A percentile compares a stretch with the other conserved stretches of the same genome.
Evolutionary conservation across 1,284 basidiomycete species (phyloP).

Genomic region (Abortiporus biennis): DNA sequence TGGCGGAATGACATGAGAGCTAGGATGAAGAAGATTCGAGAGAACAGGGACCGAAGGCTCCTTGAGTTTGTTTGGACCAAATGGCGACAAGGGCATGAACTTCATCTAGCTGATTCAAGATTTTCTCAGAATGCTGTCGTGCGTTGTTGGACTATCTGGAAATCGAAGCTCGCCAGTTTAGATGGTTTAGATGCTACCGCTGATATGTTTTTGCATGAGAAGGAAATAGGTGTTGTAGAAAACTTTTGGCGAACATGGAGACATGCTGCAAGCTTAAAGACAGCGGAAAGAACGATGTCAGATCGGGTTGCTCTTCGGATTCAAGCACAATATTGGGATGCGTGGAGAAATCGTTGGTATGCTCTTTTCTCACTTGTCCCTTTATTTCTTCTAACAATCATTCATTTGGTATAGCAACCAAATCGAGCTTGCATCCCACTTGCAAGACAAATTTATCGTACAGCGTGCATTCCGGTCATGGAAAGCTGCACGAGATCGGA

Average conservation of each 20-base stretch:
- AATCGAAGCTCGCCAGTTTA: slow-evolving; percentile 30
- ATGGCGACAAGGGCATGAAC: slow-evolving; percentile 54
- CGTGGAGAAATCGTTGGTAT: slow-evolving; percentile 55
- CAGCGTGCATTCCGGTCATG: slow-evolving; percentile 45
- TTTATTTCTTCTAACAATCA: neutral
- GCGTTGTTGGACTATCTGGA: slow-evolving; percentile 48
- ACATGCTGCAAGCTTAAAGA: slow-evolving; percentile 33
- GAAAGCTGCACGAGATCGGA: slow-evolving; percentile 44
- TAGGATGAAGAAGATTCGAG: slow-evolving; percentile 56
- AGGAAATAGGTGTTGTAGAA: slow-evolving; percentile 29
- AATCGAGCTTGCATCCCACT: slow-evolving; percentile 34
- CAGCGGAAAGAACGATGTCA: slow-evolving; percentile 36
- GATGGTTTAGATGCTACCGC: slow-evolving; percentile 41
- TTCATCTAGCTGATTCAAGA: slow-evolving; percentile 41
- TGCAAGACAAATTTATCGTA: slow-evolving; percentile 37
- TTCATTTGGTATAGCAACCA: slow-evolving; percentile 32
- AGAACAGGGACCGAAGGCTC: slow-evolving; percentile 43
- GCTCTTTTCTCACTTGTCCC: slow-evolving; percentile 17
- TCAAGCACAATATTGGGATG: slow-evolving; percentile 36
- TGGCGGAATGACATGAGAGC: slow-evolving; percentile 66
- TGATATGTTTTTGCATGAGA: slow-evolving; percentile 34
- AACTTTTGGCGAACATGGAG: slow-evolving; percentile 53
- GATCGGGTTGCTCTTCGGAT: slow-evolving; percentile 41
- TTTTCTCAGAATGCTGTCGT: slow-evolving; percentile 36
- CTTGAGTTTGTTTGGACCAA: slow-evolving; percentile 49